phyloP scores from a whole-genome alignment of 768 basidiomycete genomes.

The Lactarius pseudohatsudake region DNA sequence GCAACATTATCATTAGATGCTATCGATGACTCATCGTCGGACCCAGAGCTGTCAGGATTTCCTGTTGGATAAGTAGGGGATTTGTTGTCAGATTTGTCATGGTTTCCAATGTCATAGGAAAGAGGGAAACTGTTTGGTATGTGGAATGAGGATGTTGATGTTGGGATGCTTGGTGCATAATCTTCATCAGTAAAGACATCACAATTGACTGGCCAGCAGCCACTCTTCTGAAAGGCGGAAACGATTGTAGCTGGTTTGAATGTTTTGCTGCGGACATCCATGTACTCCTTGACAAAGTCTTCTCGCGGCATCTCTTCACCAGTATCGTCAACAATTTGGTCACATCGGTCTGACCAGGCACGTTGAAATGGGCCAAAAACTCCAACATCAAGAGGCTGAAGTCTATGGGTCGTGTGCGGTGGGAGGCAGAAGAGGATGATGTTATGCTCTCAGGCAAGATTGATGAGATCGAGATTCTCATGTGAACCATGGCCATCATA shows the following conservation, averaged over 20 bases:
- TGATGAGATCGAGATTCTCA: background rate
- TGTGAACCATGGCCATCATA: constrained; percentile 17
- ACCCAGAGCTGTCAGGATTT: too few relatives aligned
- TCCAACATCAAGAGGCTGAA: constrained; percentile 15
- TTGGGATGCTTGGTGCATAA: background rate
- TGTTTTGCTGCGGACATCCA: background rate
- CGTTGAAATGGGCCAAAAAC: too few relatives aligned
- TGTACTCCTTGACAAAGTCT: background rate
- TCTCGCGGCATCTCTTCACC: background rate
- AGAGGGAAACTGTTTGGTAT: background rate
- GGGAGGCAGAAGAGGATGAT: background rate
- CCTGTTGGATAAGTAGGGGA: too few relatives aligned
- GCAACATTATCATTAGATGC: too few relatives aligned
- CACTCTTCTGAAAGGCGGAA: background rate
- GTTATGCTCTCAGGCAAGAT: too few relatives aligned
- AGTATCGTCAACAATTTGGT: background rate
- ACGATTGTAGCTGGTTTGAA: background rate
- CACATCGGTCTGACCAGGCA: too few relatives aligned
- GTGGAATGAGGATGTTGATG: background rate
- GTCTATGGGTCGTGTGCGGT: constrained; percentile 8
- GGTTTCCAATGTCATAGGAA: too few relatives aligned
- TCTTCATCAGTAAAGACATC: background rate
- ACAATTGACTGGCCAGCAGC: background rate
- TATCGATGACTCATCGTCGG: too few relatives aligned
- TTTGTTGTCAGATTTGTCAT: too few relatives aligned